A percentile compares a stretch with the other conserved stretches of the same genome.
Conservation (phyloP, 75 land plant species). For the Adiantum capillusveneris region DNA sequence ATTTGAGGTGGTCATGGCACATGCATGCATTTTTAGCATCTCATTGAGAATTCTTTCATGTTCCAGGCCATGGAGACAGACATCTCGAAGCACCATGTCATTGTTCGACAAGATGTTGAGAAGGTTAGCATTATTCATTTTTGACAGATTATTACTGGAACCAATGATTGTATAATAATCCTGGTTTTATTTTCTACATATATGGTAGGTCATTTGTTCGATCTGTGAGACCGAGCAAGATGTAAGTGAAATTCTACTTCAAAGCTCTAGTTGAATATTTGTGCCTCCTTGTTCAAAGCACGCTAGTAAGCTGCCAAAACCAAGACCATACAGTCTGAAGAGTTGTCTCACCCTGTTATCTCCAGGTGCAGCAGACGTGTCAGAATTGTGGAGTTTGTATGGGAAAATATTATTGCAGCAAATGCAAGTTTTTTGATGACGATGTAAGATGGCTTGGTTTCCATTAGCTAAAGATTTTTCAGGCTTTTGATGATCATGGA, state of each 20-base stretch:
- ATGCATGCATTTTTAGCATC: not conserved
- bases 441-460: no score
- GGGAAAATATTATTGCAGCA: conserved; percentile 74
- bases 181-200: not conserved
- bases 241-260: conserved; percentile 15
- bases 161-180: not conserved
- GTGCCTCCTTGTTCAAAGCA: not conserved
- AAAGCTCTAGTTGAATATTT: not conserved
- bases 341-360: no score
- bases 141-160: not conserved
- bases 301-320: no score
- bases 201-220: conserved; percentile 73
- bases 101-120: conserved; percentile 20
- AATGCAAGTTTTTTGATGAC: conserved; percentile 89
- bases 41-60: not conserved
- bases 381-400: conserved; percentile 83
- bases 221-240: conserved; percentile 88
- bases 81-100: conserved; percentile 18
- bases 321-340: no score
- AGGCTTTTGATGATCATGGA: no score
- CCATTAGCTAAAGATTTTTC: no score
- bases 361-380: conserved; percentile 68
- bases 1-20: no score
- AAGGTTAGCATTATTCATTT: not conserved
- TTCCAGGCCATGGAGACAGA: conserved; percentile 10